A percentile compares a stretch with the other conserved stretches of the same genome.
Conservation (phyloP, 2,329 filamentous ascomycete genomes). For the Epichloe aotearoae region DNA sequence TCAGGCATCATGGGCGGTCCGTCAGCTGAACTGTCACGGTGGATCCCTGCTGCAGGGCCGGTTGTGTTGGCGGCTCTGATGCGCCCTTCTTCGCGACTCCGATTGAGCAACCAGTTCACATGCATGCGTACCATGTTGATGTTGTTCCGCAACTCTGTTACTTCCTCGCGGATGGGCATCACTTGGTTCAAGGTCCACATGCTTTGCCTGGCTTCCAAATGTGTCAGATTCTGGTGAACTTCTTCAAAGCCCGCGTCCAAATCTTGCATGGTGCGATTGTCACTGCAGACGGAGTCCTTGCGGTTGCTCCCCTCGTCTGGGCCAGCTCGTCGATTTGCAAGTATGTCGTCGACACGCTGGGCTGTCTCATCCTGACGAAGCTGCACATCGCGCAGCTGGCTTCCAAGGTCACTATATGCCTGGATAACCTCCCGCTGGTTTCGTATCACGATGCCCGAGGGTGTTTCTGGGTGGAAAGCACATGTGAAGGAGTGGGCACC, state of each 20-base stretch:
- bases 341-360: slow-evolving; percentile 22
- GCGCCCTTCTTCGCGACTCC: slow-evolving; percentile 33
- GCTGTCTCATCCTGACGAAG: slow-evolving; percentile 21
- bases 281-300: slow-evolving; percentile 32
- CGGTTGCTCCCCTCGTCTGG: slow-evolving; percentile 2
- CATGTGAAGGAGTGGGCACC: slow-evolving; percentile 34
- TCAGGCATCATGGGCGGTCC: slow-evolving; percentile 17
- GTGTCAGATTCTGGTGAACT: slow-evolving; percentile 41
- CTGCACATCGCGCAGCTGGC: slow-evolving; percentile 23
- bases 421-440: slow-evolving; percentile 35
- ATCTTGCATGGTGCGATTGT: slow-evolving; percentile 31
- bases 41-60: slow-evolving; percentile 16
- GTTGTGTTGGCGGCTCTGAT: slow-evolving; percentile 24
- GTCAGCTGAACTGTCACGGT: slow-evolving; percentile 18
- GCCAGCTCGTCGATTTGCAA: slow-evolving; percentile 20
- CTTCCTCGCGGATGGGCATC: slow-evolving; percentile 47
- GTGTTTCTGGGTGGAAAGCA: slow-evolving; percentile 34
- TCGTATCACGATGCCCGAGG: slow-evolving; percentile 38
- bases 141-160: slow-evolving; percentile 45
- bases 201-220: slow-evolving; percentile 46
- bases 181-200: slow-evolving; percentile 50
- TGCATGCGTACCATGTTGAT: slow-evolving; percentile 46
- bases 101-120: slow-evolving; percentile 43
- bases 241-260: slow-evolving; percentile 36
- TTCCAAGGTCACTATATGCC: slow-evolving; percentile 22